phyloP scores from a whole-genome alignment of 2,329 filamentous ascomycete species.

The Ophiostoma piceae region DNA sequence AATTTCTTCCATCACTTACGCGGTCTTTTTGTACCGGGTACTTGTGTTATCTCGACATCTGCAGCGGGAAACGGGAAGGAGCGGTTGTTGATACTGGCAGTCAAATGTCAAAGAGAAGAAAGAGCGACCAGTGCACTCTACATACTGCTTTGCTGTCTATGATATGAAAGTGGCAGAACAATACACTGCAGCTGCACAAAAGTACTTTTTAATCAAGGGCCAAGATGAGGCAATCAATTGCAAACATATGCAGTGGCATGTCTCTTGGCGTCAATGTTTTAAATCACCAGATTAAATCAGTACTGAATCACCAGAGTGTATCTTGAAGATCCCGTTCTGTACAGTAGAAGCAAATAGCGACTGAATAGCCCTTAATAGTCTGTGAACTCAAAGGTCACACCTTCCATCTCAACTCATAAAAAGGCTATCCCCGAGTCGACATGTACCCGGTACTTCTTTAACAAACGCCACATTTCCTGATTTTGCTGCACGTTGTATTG shows the following conservation, averaged over 20 bases:
- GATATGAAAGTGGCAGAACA: neutral
- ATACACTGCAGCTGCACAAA: neutral
- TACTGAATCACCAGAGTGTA: no score
- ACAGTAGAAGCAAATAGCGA: no score
- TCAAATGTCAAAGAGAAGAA: neutral
- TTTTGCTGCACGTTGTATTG: conserved; percentile 13
- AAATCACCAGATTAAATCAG: no score
- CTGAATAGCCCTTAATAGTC: no score
- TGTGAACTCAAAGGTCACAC: no score
- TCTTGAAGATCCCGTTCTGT: no score
- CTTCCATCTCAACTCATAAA: neutral
- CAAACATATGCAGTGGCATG: no score
- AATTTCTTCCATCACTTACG: conserved; percentile 19
- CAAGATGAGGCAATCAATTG: neutral
- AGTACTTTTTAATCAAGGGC: neutral
- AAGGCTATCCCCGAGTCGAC: neutral
- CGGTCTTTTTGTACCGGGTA: conserved; percentile 21
- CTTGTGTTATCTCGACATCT: neutral
- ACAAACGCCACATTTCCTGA: conserved; percentile 20
- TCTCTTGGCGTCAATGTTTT: no score
- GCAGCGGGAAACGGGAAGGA: neutral
- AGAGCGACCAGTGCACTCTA: neutral
- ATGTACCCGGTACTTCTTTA: conserved; percentile 16
- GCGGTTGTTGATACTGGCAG: neutral
- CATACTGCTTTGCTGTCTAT: neutral